Conservation (phyloP, 306 rosid genomes). For the Medicago truncatula region DNA sequence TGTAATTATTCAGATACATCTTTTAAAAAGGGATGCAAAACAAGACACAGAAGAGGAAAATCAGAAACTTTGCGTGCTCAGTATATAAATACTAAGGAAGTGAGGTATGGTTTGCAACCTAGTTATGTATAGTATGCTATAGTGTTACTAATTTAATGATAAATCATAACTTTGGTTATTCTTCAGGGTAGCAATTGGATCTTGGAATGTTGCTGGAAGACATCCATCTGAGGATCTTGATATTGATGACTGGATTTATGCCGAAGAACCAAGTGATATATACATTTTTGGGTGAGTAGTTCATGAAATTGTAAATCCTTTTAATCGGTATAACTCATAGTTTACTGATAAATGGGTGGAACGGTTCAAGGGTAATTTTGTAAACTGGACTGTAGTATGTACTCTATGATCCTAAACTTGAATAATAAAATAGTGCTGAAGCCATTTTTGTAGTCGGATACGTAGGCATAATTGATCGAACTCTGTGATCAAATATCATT, state of each 20-base stretch:
- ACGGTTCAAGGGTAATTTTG: no score
- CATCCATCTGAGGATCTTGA: slow-evolving; percentile 73
- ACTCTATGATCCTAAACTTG: no score
- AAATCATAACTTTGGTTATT: slow-evolving; percentile 39
- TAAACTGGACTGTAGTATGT: no score
- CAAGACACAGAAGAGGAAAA: slow-evolving; percentile 84
- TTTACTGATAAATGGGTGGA: no score
- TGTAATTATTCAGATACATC: slow-evolving; percentile 57
- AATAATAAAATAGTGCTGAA: no score
- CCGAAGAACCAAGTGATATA: slow-evolving; percentile 76
- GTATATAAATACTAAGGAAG: slow-evolving; percentile 88
- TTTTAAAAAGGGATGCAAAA: slow-evolving; percentile 48
- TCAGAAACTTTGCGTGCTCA: slow-evolving; percentile 95
- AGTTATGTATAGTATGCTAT: not conserved
- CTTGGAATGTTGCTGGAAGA: slow-evolving; percentile 97
- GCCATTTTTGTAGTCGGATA: no score
- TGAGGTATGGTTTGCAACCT: slow-evolving; percentile 61
- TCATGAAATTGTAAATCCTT: slow-evolving; percentile 30
- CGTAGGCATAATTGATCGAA: not conserved
- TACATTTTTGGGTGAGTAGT: slow-evolving; percentile 86
- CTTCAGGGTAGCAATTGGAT: slow-evolving; percentile 80
- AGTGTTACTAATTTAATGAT: slow-evolving; percentile 22
- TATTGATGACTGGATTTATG: slow-evolving; percentile 84
- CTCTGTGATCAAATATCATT: not conserved
- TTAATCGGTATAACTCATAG: no score